Conservation (phyloP, 164 flowering plant genomes). For the Brasenia schreberi region DNA sequence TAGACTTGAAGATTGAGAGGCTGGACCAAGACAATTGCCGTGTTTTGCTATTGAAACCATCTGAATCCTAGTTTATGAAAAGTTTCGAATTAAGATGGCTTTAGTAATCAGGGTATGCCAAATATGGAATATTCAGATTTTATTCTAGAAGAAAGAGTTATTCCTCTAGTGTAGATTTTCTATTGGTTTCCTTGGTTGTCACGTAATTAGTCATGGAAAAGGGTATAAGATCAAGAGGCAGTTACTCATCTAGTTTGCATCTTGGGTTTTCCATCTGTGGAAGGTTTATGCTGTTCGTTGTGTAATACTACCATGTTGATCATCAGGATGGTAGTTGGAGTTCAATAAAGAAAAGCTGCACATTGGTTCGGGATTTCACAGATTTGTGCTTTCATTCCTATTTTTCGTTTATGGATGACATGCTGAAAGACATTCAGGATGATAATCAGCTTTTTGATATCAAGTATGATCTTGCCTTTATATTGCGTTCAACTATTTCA, state of each 20-base stretch:
- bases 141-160: too few relatives aligned
- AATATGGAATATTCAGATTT: too few relatives aligned
- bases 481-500: background rate
- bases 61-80: too few relatives aligned
- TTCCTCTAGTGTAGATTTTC: too few relatives aligned
- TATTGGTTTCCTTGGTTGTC: too few relatives aligned
- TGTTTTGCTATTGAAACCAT: too few relatives aligned
- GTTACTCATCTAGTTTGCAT: background rate
- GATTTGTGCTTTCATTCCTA: constrained; percentile 93
- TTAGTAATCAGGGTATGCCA: too few relatives aligned
- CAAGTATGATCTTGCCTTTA: constrained; percentile 23
- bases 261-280: background rate
- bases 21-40: too few relatives aligned
- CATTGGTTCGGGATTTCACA: constrained; percentile 61
- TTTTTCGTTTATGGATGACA: constrained; percentile 89
- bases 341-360: constrained; percentile 59
- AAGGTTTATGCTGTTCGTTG: background rate
- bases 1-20: too few relatives aligned
- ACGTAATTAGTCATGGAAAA: too few relatives aligned
- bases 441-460: constrained; percentile 54
- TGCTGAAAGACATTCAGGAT: constrained; percentile 34
- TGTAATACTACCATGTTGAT: constrained; percentile 1
- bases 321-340: constrained; percentile 72
- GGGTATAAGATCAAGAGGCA: too few relatives aligned
- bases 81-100: too few relatives aligned